Base-by-base conservation (phyloP, 768 basidiomycete species). In the Peribolospora kevripleyi region DNA sequence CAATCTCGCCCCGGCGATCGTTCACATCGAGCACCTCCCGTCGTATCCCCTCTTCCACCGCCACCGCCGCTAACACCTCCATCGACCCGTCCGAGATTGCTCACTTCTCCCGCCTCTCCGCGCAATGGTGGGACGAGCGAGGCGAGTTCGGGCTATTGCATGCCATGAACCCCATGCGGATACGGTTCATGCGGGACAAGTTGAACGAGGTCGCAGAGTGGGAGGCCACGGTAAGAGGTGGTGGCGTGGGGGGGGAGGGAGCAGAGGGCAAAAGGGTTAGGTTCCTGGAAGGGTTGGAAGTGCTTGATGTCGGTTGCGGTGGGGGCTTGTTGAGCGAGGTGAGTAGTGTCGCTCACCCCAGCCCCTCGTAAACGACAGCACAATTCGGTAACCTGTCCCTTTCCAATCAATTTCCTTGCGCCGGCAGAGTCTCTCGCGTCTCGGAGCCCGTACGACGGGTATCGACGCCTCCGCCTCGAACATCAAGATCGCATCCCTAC, bases 241-340 rank as follows among this genome's bases (percentile, higher is more conserved):
- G 47, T 38, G 68, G 71, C 45, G 3, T 65, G 70, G 6, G 52
- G 43, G 4, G 63, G 63, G 36, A 54, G 56, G 36, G 66, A 67
- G 13, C 55, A 63, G 49, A 47, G 42, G 45, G 11, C 46, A 10
- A 36, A 49, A 25, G 57, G 53, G 38, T 41, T 56, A 71, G 59
- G 37, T 69, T 69, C 65, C 69, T 98, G 39, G 65, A 68, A 3
- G 85, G 81, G 0, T 68, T 81, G 64, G 75, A 81, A 56, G 78
- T 83, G 10, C 70, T 95, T 52, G 90, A 95, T 65, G 80, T 95
- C 3, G 93, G 93, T 0, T 97, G 93, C 65, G 93, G 93, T 6
- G 93, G 93, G 0, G 93, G 93, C 0, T 69, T 97, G 56, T 71
- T 98, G 55, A 81, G 84, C 36, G 91, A 97, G 74, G 90, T 85